These are phyloP conservation scores for Sphaerostilbella broomeana DNA, from an alignment of 2,329 filamentous ascomycete genomes.

Conservation along the genomic window DNA sequence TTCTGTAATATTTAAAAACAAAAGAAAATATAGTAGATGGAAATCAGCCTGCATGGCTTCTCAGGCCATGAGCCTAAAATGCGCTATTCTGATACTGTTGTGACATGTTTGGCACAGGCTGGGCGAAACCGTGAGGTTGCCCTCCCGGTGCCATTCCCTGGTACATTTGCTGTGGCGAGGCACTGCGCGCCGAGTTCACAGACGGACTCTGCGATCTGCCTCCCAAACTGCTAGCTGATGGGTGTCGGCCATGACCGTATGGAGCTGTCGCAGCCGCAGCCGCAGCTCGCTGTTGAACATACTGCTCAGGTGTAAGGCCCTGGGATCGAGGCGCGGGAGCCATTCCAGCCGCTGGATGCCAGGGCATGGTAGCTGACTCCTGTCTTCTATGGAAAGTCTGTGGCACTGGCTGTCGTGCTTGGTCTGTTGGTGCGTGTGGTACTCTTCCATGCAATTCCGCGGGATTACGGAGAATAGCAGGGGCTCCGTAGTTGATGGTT, in stretches of 20 bases:
- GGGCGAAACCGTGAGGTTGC: conserved; percentile 14
- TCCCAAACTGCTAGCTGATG: conserved; percentile 43
- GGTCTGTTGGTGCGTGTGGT: conserved; percentile 28
- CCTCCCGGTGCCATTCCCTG: conserved; percentile 25
- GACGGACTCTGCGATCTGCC: conserved; percentile 24
- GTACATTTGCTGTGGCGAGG: conserved; percentile 21
- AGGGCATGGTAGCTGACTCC: conserved; percentile 53
- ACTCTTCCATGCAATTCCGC: conserved; percentile 17
- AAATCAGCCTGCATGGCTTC: too few relatives aligned
- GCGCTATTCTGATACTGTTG: conserved; percentile 33
- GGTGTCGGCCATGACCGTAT: conserved; percentile 54
- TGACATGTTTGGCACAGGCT: conserved; percentile 16
- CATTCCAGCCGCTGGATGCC: conserved; percentile 65
- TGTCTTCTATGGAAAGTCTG: conserved; percentile 36
- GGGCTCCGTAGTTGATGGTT: conserved; percentile 59
- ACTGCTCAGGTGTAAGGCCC: conserved; percentile 71
- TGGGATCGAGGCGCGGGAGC: conserved; percentile 38
- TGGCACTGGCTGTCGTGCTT: conserved; percentile 16
- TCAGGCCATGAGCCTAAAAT: conserved; percentile 23
- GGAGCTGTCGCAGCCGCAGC: conserved; percentile 47
- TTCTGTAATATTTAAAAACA: too few relatives aligned
- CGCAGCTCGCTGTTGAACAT: conserved; percentile 68
- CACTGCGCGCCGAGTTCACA: conserved; percentile 22
- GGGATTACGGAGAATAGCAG: conserved; percentile 24
- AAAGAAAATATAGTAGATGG: conserved; percentile 14